Conservation (phyloP, 768 basidiomycete genomes). For the Suillus hirtellus region DNA sequence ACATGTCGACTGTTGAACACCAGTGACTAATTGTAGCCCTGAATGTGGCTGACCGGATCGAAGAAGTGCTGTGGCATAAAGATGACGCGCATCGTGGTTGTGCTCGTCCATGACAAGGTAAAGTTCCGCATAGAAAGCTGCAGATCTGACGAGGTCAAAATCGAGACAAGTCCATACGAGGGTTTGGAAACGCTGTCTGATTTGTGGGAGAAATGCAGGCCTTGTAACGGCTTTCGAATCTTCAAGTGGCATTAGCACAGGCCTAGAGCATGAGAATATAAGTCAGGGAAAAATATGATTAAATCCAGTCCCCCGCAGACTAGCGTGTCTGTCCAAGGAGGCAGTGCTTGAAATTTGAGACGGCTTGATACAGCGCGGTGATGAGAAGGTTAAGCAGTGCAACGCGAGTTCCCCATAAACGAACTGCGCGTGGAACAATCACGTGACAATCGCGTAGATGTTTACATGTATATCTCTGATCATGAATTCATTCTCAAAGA, state of each 20-base stretch:
- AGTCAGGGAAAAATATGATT: conserved; percentile 20
- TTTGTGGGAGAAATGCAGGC: conserved; percentile 51
- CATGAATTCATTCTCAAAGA: neutral
- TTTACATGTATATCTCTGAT: neutral
- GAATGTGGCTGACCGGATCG: conserved; percentile 72
- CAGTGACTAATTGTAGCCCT: conserved; percentile 68
- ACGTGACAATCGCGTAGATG: conserved; percentile 28
- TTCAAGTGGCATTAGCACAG: conserved; percentile 58
- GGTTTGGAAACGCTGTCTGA: conserved; percentile 67
- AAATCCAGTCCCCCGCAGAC: conserved; percentile 8
- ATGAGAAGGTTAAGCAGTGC: conserved; percentile 16
- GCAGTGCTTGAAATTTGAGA: conserved; percentile 7
- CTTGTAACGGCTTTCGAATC: conserved; percentile 29
- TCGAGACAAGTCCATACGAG: conserved; percentile 87
- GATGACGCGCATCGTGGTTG: conserved; percentile 81
- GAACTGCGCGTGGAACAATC: conserved; percentile 21
- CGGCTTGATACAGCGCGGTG: conserved; percentile 20
- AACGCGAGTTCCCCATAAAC: conserved; percentile 22
- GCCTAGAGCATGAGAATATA: conserved; percentile 34
- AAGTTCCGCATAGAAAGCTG: conserved; percentile 88
- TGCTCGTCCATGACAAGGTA: conserved; percentile 69
- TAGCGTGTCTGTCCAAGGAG: conserved; percentile 13
- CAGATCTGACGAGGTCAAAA: conserved; percentile 73
- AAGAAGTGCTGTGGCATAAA: conserved; percentile 79
- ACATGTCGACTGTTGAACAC: conserved; percentile 60